Conservation (phyloP, 164 flowering plant species). For the Vitis labrusca region DNA sequence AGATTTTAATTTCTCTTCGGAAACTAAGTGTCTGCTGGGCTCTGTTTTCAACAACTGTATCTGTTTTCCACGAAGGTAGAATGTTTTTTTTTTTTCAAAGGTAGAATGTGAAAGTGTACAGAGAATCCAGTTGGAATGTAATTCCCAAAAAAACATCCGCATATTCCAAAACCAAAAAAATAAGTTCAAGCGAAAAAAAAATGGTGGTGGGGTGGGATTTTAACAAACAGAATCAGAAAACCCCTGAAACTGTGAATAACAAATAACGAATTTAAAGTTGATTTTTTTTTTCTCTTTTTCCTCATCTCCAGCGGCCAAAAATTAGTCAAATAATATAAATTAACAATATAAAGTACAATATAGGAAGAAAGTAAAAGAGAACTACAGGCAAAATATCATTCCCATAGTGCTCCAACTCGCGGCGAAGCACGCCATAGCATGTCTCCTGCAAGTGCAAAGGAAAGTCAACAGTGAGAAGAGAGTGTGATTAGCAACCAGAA, state of each 20-base stretch:
- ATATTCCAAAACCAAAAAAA: too few species aligned
- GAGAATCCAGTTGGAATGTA: too few species aligned
- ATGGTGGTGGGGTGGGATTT: too few species aligned
- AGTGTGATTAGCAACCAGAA: slow-evolving; percentile 4
- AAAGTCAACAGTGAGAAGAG: not conserved
- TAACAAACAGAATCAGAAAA: too few species aligned
- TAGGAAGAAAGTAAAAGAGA: not conserved
- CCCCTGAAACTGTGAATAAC: not conserved
- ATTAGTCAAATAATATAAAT: not conserved
- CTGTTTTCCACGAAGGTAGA: too few species aligned
- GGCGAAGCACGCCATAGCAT: slow-evolving; percentile 62
- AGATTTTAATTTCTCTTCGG: too few species aligned
- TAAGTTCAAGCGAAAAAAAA: too few species aligned
- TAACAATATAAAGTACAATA: not conserved
- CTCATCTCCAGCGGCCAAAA: not conserved
- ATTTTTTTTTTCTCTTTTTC: not conserved
- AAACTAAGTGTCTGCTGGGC: too few species aligned
- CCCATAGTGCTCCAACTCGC: slow-evolving; percentile 69
- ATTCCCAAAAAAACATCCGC: too few species aligned
- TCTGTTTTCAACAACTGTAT: too few species aligned
- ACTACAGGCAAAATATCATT: slow-evolving; percentile 61
- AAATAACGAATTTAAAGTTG: not conserved
- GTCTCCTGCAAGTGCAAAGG: slow-evolving; percentile 58
- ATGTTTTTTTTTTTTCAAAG: too few species aligned
- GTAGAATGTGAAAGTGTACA: too few species aligned